A percentile compares a stretch with the other conserved stretches of the same genome.
Evolutionary conservation across 805 yeast species (phyloP).

Genomic region (Clavispora santaluciae): DNA sequence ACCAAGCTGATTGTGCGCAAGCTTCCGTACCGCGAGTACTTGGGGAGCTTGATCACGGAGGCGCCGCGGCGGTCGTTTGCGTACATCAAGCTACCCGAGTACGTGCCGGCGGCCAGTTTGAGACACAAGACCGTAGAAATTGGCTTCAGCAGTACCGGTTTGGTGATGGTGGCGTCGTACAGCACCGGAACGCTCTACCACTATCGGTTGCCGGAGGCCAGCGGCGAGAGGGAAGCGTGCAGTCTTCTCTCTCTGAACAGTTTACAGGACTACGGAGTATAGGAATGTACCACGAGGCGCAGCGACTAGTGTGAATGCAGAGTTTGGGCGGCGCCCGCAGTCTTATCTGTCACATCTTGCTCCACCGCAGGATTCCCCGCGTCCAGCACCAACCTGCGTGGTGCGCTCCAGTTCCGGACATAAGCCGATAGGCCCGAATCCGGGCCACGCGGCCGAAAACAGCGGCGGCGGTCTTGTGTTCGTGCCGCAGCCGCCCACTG

Average conservation of each 20-base stretch:
- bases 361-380: no score
- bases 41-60: slow-evolving; percentile 38
- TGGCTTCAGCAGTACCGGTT: slow-evolving; percentile 30
- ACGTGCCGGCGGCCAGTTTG: slow-evolving; percentile 13
- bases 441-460: no score
- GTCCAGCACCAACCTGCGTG: no score
- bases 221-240: slow-evolving; percentile 27
- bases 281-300: neutral
- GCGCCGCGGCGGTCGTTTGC: slow-evolving; percentile 42
- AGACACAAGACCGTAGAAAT: slow-evolving; percentile 25
- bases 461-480: no score
- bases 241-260: slow-evolving; percentile 23
- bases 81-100: slow-evolving; percentile 34
- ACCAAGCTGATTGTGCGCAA: slow-evolving; percentile 35
- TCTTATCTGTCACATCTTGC: no score
- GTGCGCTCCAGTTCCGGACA: no score
- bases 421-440: no score
- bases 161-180: slow-evolving; percentile 35
- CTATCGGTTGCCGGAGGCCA: slow-evolving; percentile 27
- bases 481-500: no score
- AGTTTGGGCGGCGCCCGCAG: no score
- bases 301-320: no score
- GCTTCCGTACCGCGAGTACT: slow-evolving; percentile 37
- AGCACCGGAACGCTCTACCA: slow-evolving; percentile 36
- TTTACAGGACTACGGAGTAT: slow-evolving; percentile 4